Percentiles rank a stretch among this genome's conserved stretches.
Evolutionary conservation across 139 green algal genomes (phyloP).

Genomic region (Chlorella vulgaris): DNA sequence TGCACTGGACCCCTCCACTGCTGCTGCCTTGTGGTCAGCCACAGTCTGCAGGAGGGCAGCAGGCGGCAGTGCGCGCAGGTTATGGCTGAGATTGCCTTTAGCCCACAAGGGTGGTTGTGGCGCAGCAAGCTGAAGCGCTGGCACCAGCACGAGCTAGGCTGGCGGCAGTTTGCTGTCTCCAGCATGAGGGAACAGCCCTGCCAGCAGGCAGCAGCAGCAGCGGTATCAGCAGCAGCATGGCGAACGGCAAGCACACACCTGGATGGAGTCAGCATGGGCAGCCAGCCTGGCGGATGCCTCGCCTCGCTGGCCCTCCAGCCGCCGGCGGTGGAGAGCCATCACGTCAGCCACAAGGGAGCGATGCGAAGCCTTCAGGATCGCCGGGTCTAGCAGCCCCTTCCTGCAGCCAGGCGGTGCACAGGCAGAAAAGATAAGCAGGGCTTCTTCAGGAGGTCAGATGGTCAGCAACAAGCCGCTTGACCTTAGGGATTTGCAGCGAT

Average conservation of each 20-base stretch:
- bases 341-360: conserved; percentile 20
- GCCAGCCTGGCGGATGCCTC: not conserved
- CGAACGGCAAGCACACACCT: not conserved
- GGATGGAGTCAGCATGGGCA: not conserved
- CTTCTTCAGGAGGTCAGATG: not conserved
- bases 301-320: not conserved
- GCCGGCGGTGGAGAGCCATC: not conserved
- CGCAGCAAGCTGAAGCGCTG: not conserved
- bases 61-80: not conserved
- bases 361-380: conserved; percentile 23
- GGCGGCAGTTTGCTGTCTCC: no score
- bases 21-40: not conserved
- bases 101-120: not conserved
- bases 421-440: not conserved
- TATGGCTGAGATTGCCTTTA: not conserved
- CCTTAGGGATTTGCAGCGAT: no score
- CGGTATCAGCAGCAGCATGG: no score
- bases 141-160: no score
- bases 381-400: conserved; percentile 8
- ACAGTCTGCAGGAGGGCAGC: not conserved
- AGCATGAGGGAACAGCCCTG: no score
- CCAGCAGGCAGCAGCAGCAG: no score
- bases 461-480: no score
- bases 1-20: not conserved
- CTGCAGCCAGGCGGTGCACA: not conserved